These are phyloP conservation scores for Cubamyces sp. DNA, from an alignment of 768 basidiomycete species.

Conservation along the genomic window DNA sequence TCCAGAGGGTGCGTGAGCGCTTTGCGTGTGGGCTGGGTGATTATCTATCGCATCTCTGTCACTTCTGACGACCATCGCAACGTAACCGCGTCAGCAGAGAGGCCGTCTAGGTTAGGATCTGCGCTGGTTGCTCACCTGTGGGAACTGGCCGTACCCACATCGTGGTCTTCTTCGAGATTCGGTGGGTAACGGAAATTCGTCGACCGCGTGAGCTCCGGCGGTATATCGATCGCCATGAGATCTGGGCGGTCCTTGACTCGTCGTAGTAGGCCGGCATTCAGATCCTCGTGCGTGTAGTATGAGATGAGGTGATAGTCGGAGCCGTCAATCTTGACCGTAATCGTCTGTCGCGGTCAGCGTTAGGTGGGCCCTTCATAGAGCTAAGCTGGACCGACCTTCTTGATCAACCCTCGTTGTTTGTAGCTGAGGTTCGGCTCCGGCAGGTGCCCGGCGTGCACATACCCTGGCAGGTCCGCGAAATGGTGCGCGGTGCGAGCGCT, in stretches of 20 bases:
- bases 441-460: conserved; percentile 17
- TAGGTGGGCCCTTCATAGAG: neutral
- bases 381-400: conserved; percentile 60
- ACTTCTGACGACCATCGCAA: conserved; percentile 23
- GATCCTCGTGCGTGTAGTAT: conserved; percentile 83
- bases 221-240: conserved; percentile 73
- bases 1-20: conserved; percentile 15
- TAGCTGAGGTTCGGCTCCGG: conserved; percentile 31
- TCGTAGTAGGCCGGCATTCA: conserved; percentile 68
- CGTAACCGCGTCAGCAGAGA: conserved; percentile 18
- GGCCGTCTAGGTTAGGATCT: conserved; percentile 11
- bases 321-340: conserved; percentile 79
- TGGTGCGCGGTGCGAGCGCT: conserved; percentile 50
- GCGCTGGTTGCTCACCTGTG: conserved; percentile 55
- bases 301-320: conserved; percentile 83
- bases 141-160: conserved; percentile 55
- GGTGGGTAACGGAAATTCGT: conserved; percentile 87
- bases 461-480: conserved; percentile 23
- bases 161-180: conserved; percentile 64
- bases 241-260: conserved; percentile 72
- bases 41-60: conserved; percentile 33
- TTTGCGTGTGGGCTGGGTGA: conserved; percentile 18
- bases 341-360: conserved; percentile 56
- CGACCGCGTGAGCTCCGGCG: conserved; percentile 74
- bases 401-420: conserved; percentile 68